Conservation (phyloP, 2,329 filamentous ascomycete genomes). For the Endocalyx cinctus region DNA sequence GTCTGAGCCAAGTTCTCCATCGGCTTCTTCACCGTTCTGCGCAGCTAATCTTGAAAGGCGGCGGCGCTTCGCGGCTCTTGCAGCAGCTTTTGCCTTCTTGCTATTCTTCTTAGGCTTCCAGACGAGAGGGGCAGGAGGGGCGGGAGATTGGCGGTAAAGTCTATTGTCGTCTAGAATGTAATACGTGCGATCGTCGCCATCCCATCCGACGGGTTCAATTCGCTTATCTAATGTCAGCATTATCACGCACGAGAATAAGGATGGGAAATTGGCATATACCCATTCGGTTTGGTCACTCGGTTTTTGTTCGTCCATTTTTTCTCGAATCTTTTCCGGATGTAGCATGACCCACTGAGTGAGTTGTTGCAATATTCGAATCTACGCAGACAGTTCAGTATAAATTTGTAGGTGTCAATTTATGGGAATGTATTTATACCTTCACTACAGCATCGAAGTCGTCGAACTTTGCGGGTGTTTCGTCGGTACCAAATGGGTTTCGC, state of each 20-base stretch:
- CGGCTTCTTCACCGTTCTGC: slow-evolving; percentile 34
- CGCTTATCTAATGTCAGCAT: slow-evolving; percentile 40
- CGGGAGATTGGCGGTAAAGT: slow-evolving; percentile 82
- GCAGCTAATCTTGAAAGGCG: slow-evolving; percentile 45
- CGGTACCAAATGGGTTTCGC: slow-evolving; percentile 79
- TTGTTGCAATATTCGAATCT: slow-evolving; percentile 78
- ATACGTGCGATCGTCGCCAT: slow-evolving; percentile 79
- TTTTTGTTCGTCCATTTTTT: slow-evolving; percentile 77
- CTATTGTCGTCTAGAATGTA: slow-evolving; percentile 92
- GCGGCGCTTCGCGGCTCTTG: slow-evolving; percentile 68
- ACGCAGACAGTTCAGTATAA: slow-evolving; percentile 6
- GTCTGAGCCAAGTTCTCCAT: slow-evolving; percentile 28
- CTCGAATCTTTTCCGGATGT: slow-evolving; percentile 80
- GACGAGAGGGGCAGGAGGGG: slow-evolving; percentile 53
- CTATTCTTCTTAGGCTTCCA: slow-evolving; percentile 60
- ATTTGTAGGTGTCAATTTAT: no score
- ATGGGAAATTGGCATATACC: slow-evolving; percentile 56
- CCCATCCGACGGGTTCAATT: slow-evolving; percentile 84
- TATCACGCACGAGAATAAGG: slow-evolving; percentile 23
- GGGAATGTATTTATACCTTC: no score
- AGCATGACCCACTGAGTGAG: slow-evolving; percentile 85
- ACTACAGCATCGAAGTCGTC: slow-evolving; percentile 75
- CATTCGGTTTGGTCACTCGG: slow-evolving; percentile 78
- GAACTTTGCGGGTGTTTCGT: slow-evolving; percentile 70
- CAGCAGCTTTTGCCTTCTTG: slow-evolving; percentile 59